Evolutionary conservation across 305 asterid genomes (phyloP).

Genomic region (Fraxinus platypoda): DNA sequence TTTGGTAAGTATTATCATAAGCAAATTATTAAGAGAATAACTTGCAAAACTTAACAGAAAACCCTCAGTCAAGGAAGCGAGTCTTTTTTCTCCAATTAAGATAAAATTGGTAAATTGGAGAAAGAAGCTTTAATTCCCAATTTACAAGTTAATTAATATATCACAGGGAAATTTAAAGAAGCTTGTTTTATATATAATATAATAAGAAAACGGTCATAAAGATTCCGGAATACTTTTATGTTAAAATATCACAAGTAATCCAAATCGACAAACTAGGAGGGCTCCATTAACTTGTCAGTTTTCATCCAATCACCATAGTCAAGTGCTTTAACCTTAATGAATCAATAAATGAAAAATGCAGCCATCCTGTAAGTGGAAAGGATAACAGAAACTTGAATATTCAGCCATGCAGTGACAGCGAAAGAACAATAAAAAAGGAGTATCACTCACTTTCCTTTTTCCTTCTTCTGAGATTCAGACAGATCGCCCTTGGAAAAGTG

Average conservation of each 20-base stretch:
- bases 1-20: background rate
- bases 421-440: background rate
- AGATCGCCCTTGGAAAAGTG: slow-evolving; percentile 95
- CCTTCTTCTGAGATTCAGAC: slow-evolving; percentile 63
- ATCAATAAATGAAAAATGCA: background rate
- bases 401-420: background rate
- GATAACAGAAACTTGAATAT: background rate
- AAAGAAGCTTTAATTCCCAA: background rate
- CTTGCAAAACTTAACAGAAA: background rate
- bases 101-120: background rate
- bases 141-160: background rate
- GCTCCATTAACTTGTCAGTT: background rate
- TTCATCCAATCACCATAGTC: background rate
- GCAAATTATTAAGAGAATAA: background rate
- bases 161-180: background rate
- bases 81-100: background rate
- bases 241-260: background rate
- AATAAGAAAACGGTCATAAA: background rate
- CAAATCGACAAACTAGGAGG: background rate
- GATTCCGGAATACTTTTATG: background rate
- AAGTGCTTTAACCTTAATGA: background rate
- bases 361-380: background rate
- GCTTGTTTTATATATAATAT: background rate
- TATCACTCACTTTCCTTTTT: slow-evolving; percentile 66
- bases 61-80: background rate